Evolutionary conservation across 163 green algal species (phyloP), one percentile per base, ranked within the genome.

Genomic region (Chloromonas sp.): DNA sequence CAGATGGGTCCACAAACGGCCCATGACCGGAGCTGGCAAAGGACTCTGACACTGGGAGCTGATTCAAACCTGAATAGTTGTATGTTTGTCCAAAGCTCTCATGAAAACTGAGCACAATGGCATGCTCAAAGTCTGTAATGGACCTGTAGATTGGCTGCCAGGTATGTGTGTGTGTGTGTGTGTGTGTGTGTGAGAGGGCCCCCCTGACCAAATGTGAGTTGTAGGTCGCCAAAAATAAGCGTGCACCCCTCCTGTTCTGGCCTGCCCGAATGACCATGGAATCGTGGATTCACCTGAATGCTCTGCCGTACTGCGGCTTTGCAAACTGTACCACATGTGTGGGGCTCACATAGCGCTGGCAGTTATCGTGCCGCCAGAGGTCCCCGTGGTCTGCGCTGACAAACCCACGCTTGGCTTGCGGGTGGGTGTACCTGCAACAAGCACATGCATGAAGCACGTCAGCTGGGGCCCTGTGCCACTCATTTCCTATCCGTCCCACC

Each of bases 401-500:
- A 78, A 91, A 91, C 70, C 88, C 86, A 0, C 74, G 89, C 71
- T 78, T 83, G 76, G 85, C 84, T 3, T 89, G 85, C 0, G 88
- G 87, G 71, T 94, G 89, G 3, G 85, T 90, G 84, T 95, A 95
- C 85, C 88, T 87, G 76, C 8, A 36, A 11, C 58, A 8, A 58
- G 57, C 78, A 81, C 5, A 14, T 36, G 2, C 2, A 61, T 3
- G 78, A 58, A 15, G 36, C 1, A 58, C 78, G 1, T 81, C 2
- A 61, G 36, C n/a, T 3, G 5, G 14, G 78, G 3, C 2, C n/a
- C n/a, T 3, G 2, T 62, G 36, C 5, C 2, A 14, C 78, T 8
- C 3, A 8, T 62, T 66, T 3, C 36, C 2, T 3, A 66, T 8
- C n/a, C 2, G 2, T 58, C 36, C 3, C 36, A 81, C 3, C 78